Percentiles rank a stretch among this genome's conserved stretches.
These are phyloP conservation scores for Penicillium waksmanii DNA, from an alignment of 495 filamentous ascomycete species.

Conservation along the genomic window DNA sequence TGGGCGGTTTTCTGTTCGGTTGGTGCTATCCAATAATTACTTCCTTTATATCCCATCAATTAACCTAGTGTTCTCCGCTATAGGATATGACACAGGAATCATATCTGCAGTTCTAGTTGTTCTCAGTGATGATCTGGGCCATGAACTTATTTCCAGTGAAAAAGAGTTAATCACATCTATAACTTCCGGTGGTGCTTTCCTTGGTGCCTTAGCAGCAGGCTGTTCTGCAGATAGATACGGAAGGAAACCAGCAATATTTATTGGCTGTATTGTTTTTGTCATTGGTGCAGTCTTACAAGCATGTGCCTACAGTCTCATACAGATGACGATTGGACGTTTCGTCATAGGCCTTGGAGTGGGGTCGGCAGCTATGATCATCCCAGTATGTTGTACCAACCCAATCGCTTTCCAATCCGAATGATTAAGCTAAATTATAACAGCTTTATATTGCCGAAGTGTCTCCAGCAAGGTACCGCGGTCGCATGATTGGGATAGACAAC, in stretches of 20 bases:
- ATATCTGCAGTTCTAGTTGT: constrained; percentile 52
- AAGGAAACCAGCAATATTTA: constrained; percentile 50
- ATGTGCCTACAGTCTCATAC: constrained; percentile 43
- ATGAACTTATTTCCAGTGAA: constrained; percentile 33
- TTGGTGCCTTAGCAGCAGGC: constrained; percentile 53
- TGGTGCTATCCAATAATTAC: too few species aligned
- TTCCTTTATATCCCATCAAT: too few species aligned
- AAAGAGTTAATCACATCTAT: constrained; percentile 54
- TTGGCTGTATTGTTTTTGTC: constrained; percentile 51
- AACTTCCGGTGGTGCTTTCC: constrained; percentile 51
- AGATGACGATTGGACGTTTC: constrained; percentile 53
- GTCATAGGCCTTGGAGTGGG: constrained; percentile 57
- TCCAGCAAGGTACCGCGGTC: constrained; percentile 52
- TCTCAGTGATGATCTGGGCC: constrained; percentile 37
- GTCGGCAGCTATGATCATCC: constrained; percentile 51
- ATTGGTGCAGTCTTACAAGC: constrained; percentile 49
- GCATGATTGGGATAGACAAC: constrained; percentile 58
- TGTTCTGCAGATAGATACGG: constrained; percentile 52
- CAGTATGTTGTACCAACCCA: constrained; percentile 7
- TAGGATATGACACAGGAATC: constrained; percentile 52
- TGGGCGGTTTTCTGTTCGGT: constrained; percentile 42
- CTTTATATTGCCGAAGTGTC: constrained; percentile 50
- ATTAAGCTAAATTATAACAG: not conserved
- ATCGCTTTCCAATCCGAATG: too few species aligned
- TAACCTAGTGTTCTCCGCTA: too few species aligned